These are phyloP conservation scores for Gracilaria gracilis DNA, from an alignment of 23 red algal species.

Conservation along the genomic window DNA sequence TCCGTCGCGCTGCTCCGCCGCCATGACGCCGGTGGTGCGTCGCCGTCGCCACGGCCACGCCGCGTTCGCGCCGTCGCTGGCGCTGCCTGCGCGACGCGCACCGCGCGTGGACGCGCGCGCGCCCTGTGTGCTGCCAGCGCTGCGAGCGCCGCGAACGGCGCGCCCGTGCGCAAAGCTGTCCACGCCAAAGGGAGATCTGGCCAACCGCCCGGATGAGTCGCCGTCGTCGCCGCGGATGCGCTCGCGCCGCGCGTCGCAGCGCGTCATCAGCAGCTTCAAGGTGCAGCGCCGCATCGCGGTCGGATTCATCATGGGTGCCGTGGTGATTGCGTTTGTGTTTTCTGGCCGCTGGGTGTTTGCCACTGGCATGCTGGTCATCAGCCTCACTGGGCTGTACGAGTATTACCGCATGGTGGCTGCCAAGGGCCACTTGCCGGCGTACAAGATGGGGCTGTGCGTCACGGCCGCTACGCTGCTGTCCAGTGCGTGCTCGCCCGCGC, in stretches of 20 bases:
- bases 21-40: not conserved
- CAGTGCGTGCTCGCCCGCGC: constrained; percentile 51
- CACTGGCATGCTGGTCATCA: constrained; percentile 62
- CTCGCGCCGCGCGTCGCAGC: not conserved
- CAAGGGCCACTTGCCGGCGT: constrained; percentile 90
- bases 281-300: constrained; percentile 72
- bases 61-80: not conserved
- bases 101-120: not conserved
- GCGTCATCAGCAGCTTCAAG: constrained; percentile 38
- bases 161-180: not conserved
- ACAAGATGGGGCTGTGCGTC: constrained; percentile 80
- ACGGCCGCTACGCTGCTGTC: constrained; percentile 80
- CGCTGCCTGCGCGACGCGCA: not conserved
- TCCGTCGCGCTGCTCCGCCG: not conserved
- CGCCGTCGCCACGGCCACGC: not conserved
- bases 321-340: constrained; percentile 85
- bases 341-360: constrained; percentile 74
- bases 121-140: not conserved
- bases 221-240: not conserved
- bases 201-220: not conserved
- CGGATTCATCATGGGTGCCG: constrained; percentile 82
- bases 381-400: constrained; percentile 84
- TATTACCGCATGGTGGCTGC: constrained; percentile 95
- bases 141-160: not conserved
- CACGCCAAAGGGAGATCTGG: not conserved